phyloP scores from a whole-genome alignment of 148 eudicot species.

The Selenicereus undatus region DNA sequence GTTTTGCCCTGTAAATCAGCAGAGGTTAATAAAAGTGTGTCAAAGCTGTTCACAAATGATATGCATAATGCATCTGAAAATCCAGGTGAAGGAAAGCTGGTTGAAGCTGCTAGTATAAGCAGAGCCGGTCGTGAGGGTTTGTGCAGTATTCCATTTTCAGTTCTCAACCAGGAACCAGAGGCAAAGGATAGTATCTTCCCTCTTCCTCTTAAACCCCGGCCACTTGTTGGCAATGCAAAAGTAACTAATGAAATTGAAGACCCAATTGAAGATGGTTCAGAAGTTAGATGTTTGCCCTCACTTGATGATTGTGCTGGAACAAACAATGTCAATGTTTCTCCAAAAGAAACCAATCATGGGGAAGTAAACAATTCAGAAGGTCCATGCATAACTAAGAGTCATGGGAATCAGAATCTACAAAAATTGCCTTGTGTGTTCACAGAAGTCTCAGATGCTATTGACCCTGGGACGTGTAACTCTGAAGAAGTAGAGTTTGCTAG shows the following conservation, averaged over 20 bases:
- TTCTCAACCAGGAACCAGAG: not conserved
- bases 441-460: not conserved
- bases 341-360: not conserved
- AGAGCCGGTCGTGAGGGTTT: not conserved
- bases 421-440: not conserved
- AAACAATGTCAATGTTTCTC: not conserved
- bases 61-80: not conserved
- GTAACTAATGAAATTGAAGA: constrained; percentile 4
- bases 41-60: not conserved
- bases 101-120: not conserved
- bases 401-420: not conserved
- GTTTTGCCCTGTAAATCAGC: not conserved
- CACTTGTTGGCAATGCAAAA: not conserved
- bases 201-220: not conserved
- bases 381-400: not conserved
- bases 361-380: not conserved
- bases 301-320: not conserved
- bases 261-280: not conserved
- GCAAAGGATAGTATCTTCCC: not conserved
- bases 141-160: not conserved
- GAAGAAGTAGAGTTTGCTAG: not conserved
- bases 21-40: not conserved
- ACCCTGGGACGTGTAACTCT: not conserved
- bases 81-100: not conserved
- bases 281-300: not conserved